Percentiles rank a stretch among this genome's conserved stretches.
These are phyloP conservation scores for Yarrowia sp. DNA, from an alignment of 805 yeast species.

Conservation along the genomic window DNA sequence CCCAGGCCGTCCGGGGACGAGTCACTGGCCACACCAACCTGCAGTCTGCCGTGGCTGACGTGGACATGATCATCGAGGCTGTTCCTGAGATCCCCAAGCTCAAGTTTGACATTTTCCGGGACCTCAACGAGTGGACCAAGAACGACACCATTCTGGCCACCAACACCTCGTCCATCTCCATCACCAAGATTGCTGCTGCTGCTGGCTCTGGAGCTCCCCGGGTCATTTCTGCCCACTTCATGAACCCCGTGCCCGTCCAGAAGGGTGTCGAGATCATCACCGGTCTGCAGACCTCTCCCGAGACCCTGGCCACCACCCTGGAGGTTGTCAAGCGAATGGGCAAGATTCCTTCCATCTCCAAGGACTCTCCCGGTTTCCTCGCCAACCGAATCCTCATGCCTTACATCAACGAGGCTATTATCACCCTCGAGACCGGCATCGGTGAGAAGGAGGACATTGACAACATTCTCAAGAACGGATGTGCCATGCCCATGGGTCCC, in stretches of 20 bases:
- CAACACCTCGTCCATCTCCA: slow-evolving; percentile 55
- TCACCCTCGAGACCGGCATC: slow-evolving; percentile 52
- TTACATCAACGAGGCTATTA: slow-evolving; percentile 55
- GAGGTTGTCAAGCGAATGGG: slow-evolving; percentile 50
- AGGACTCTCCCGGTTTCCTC: slow-evolving; percentile 55
- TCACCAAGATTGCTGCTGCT: slow-evolving; percentile 55
- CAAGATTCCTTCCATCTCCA: slow-evolving; percentile 51
- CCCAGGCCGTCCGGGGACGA: slow-evolving; percentile 46
- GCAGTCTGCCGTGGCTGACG: slow-evolving; percentile 45
- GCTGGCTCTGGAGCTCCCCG: slow-evolving; percentile 53
- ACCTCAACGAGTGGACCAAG: slow-evolving; percentile 48
- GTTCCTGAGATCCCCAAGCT: slow-evolving; percentile 54
- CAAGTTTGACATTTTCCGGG: slow-evolving; percentile 50
- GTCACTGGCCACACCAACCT: slow-evolving; percentile 46
- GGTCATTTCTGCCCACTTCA: slow-evolving; percentile 55
- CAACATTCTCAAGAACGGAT: slow-evolving; percentile 55
- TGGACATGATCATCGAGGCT: slow-evolving; percentile 55
- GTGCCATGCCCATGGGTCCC: slow-evolving; percentile 59
- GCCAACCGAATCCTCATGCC: slow-evolving; percentile 56
- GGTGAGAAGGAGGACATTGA: slow-evolving; percentile 54
- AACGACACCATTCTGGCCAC: slow-evolving; percentile 51
- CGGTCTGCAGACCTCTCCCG: slow-evolving; percentile 53
- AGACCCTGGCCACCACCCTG: slow-evolving; percentile 48
- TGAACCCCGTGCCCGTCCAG: slow-evolving; percentile 58
- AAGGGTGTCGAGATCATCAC: slow-evolving; percentile 54